Evolutionary conservation across 192 early-diverging fungal genomes (phyloP).

Genomic region (Phycomyces nitens): DNA sequence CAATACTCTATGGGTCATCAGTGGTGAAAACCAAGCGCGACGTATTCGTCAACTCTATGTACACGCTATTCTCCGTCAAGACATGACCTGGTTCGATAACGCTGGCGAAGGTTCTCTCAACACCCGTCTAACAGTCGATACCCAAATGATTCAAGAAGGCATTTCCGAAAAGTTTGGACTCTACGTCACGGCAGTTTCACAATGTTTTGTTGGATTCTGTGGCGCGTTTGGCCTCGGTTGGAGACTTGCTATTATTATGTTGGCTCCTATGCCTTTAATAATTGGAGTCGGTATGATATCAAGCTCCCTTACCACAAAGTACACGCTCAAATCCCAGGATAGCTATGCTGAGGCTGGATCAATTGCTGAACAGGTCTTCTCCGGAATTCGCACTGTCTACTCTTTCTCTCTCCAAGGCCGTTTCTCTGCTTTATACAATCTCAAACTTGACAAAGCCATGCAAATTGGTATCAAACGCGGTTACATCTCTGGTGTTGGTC

Average conservation of each 20-base stretch:
- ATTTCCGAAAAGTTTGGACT: slow-evolving; percentile 82
- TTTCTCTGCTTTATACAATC: slow-evolving; percentile 58
- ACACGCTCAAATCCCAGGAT: slow-evolving; percentile 42
- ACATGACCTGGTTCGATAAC: slow-evolving; percentile 86
- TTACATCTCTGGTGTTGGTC: slow-evolving; percentile 53
- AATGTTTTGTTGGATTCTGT: slow-evolving; percentile 71
- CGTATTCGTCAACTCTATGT: slow-evolving; percentile 79
- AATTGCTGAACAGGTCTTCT: slow-evolving; percentile 81
- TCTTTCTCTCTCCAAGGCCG: slow-evolving; percentile 79
- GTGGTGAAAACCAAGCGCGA: slow-evolving; percentile 49
- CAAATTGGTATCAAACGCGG: slow-evolving; percentile 61
- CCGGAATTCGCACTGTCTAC: slow-evolving; percentile 82
- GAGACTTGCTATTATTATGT: slow-evolving; percentile 78
- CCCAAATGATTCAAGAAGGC: slow-evolving; percentile 83
- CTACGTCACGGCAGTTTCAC: slow-evolving; percentile 57
- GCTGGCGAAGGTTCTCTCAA: slow-evolving; percentile 76
- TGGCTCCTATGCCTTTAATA: slow-evolving; percentile 73
- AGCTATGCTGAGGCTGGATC: slow-evolving; percentile 81
- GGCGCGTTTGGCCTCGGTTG: slow-evolving; percentile 78
- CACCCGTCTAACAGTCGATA: slow-evolving; percentile 83
- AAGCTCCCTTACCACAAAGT: slow-evolving; percentile 46
- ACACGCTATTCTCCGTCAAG: slow-evolving; percentile 75
- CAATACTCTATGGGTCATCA: slow-evolving; percentile 53
- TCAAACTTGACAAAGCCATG: slow-evolving; percentile 61
- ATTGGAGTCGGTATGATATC: slow-evolving; percentile 34